A percentile compares a stretch with the other conserved stretches of the same genome.
Conservation (phyloP, 768 basidiomycete genomes). For the Leccinellum albellum region DNA sequence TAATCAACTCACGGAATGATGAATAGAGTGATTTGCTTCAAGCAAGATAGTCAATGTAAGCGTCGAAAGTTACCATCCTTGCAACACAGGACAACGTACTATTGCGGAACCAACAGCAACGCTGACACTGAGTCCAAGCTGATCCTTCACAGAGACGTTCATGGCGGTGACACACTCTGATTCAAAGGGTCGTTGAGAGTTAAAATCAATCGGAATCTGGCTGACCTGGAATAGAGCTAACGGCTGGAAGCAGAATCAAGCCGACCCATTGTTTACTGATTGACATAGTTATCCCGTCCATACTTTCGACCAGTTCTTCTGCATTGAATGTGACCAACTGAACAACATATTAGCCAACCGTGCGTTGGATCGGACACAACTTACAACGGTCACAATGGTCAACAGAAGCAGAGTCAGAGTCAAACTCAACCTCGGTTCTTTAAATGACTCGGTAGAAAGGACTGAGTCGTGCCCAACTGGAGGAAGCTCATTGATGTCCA, state of each 20-base stretch:
- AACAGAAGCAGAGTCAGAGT: constrained; percentile 54
- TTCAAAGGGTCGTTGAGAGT: background rate
- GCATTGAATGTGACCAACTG: constrained; percentile 59
- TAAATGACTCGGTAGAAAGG: constrained; percentile 22
- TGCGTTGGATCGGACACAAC: constrained; percentile 19
- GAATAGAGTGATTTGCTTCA: constrained; percentile 78
- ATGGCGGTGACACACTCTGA: constrained; percentile 85
- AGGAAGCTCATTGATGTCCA: constrained; percentile 11
- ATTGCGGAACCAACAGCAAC: constrained; percentile 81
- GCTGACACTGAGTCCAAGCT: constrained; percentile 77
- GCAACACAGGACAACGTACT: constrained; percentile 37
- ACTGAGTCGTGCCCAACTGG: constrained; percentile 15
- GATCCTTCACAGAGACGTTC: constrained; percentile 82
- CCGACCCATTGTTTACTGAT: constrained; percentile 89
- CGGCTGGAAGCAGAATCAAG: constrained; percentile 81
- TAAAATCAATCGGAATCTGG: background rate
- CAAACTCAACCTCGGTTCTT: constrained; percentile 58
- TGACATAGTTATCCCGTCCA: constrained; percentile 67
- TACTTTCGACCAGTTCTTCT: constrained; percentile 76
- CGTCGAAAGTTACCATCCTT: background rate
- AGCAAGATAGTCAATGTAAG: background rate
- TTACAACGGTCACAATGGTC: constrained; percentile 58
- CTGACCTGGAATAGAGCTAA: constrained; percentile 74
- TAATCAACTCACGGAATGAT: constrained; percentile 65
- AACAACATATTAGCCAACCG: background rate